These are phyloP conservation scores for Adenanthera pavonina DNA, from an alignment of 306 rosid genomes.

Conservation along the genomic window DNA sequence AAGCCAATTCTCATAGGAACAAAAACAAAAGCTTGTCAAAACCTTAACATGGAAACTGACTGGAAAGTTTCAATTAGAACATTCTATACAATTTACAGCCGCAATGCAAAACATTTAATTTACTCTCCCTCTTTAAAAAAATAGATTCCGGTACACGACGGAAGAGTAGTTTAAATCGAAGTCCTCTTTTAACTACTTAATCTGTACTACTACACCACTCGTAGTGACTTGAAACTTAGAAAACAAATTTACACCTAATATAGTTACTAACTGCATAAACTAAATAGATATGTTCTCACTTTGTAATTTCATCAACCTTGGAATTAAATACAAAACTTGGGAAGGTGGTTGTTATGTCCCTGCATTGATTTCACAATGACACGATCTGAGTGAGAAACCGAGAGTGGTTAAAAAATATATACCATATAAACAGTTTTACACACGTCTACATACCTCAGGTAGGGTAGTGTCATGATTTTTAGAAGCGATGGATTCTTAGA, in stretches of 20 bases:
- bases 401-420: not conserved
- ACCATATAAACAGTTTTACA: not conserved
- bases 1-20: no score
- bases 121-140: no score
- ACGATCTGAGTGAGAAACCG: not conserved
- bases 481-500: constrained; percentile 73
- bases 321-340: constrained; percentile 94
- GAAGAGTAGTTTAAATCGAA: not conserved
- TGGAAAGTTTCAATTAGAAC: not conserved
- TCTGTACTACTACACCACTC: not conserved
- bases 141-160: not conserved
- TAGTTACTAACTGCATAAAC: constrained; percentile 27
- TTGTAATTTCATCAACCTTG: constrained; percentile 75
- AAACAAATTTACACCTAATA: not conserved
- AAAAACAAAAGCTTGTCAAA: no score
- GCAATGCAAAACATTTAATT: no score
- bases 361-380: constrained; percentile 49
- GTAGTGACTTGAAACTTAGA: not conserved
- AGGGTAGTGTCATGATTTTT: constrained; percentile 91
- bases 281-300: constrained; percentile 45
- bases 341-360: constrained; percentile 87
- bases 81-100: not conserved
- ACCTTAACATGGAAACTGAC: not conserved
- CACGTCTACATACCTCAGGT: constrained; percentile 56
- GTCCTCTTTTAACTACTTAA: not conserved